Evolutionary conservation across 805 yeast genomes (phyloP), one percentile per base, ranked within the genome.

Genomic region (Saccharomyces paradoxus): DNA sequence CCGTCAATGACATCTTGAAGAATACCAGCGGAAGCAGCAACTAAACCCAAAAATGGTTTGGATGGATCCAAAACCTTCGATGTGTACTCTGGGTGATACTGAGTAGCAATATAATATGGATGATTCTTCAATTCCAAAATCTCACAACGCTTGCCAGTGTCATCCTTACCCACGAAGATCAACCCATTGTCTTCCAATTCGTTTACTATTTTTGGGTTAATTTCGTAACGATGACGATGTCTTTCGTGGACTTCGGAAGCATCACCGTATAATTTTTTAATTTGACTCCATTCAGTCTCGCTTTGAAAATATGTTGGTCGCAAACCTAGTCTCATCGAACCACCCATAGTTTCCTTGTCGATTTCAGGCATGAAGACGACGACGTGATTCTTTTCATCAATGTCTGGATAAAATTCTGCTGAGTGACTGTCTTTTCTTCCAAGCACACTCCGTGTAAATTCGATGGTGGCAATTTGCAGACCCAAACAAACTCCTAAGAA

Each of bases 311-410:
- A 81, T 44, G 98, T 90, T 61, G 91, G 83, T 74, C 97, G 90
- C 60, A 89, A 79, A 64, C 99, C 99, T 63, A 94, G 81, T 78
- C 99, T 86, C 99, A 94, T 94, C 51, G 98, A 92, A 62, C 99
- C 99, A 60, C 99, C 99, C 77, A 94, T 80, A 71, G 89, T 89
- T 63, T 87, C 84, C 77, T 90, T 92, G 74, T 90, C 96, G 58
- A 92, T 90, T 73, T 94, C 99, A 48, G 99, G 99, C 99, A 94
- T 94, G 77, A 89, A 94, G 50, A 94, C 88, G 56, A 94, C 95
- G 52, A 89, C 81, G 53, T 80, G 79, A 32, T 76, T 80, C 4
- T 80, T 81, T 54, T 85, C 87, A 46, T 79, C 74, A 51, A 81
- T 67, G n/a, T 77, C 76, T 26, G 83, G 80, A 60, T 81, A 81